phyloP scores from a whole-genome alignment of 2,329 filamentous ascomycete genomes.

The Colletotrichum orchidophilum region DNA sequence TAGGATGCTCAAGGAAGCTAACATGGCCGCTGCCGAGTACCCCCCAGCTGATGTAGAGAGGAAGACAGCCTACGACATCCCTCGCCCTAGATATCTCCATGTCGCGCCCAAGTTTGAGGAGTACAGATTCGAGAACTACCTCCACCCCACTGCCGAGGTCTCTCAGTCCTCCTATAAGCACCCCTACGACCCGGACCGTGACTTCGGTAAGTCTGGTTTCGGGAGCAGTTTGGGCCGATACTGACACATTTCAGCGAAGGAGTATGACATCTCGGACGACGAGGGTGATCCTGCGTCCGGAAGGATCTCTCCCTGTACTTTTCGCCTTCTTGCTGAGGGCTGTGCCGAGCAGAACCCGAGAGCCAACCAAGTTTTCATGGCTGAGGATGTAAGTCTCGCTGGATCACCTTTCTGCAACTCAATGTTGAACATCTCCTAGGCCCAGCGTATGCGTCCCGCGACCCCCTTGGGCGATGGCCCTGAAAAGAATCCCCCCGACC shows the following conservation, averaged over 20 bases:
- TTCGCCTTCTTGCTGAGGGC: slow-evolving; percentile 49
- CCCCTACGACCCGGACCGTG: slow-evolving; percentile 10
- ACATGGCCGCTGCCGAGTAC: slow-evolving; percentile 13
- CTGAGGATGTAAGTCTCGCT: slow-evolving; percentile 35
- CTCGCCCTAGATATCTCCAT: slow-evolving; percentile 34
- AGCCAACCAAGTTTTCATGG: slow-evolving; percentile 28
- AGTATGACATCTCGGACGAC: slow-evolving; percentile 48
- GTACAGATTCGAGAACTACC: slow-evolving; percentile 22
- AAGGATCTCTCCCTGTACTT: slow-evolving; percentile 53
- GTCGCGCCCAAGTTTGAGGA: slow-evolving; percentile 18
- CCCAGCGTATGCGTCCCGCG: slow-evolving; percentile 27
- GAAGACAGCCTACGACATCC: slow-evolving; percentile 25
- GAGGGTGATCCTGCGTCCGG: slow-evolving; percentile 49
- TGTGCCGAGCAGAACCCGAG: slow-evolving; percentile 43
- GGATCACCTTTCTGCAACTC: neutral
- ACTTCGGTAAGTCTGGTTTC: slow-evolving; percentile 8
- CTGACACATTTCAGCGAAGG: slow-evolving; percentile 4
- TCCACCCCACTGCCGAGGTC: neutral
- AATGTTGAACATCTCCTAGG: neutral
- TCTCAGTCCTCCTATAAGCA: slow-evolving; percentile 1
- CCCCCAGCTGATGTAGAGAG: slow-evolving; percentile 16
- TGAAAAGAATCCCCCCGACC: slow-evolving; percentile 9
- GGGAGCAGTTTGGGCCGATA: neutral
- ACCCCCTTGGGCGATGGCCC: slow-evolving; percentile 8
- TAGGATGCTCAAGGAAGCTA: slow-evolving; percentile 28